A percentile compares a stretch with the other conserved stretches of the same genome.
Conservation (phyloP, 345 rosid species). For the Arabis alpina region DNA sequence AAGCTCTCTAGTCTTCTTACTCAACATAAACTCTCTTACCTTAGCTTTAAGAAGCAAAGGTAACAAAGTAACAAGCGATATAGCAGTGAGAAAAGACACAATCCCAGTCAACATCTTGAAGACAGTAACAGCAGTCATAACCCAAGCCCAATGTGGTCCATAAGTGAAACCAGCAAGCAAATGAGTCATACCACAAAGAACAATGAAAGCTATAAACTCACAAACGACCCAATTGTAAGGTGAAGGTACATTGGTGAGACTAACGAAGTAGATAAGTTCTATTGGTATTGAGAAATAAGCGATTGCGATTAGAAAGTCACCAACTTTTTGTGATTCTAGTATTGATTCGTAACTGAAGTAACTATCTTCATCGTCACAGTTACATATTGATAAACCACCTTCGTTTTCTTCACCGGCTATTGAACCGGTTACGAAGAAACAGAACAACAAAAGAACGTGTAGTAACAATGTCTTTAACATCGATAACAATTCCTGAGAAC, state of each 20-base stretch:
- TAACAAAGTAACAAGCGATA: constrained; percentile 77
- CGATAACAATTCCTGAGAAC: constrained; percentile 36
- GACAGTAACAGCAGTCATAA: constrained; percentile 80
- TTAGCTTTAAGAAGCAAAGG: constrained; percentile 93
- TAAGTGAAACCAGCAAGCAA: constrained; percentile 88
- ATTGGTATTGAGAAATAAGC: constrained; percentile 93
- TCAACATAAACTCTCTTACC: constrained; percentile 87
- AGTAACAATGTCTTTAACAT: constrained; percentile 67
- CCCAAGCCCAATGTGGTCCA: constrained; percentile 71
- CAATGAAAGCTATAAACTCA: constrained; percentile 94
- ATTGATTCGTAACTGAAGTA: constrained; percentile 67
- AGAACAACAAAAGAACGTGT: constrained; percentile 41
- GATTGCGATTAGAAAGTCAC: constrained; percentile 87
- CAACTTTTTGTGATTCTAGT: constrained; percentile 71
- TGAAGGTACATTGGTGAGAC: constrained; percentile 81
- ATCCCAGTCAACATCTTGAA: constrained; percentile 88
- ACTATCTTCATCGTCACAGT: constrained; percentile 87
- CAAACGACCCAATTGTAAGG: constrained; percentile 88
- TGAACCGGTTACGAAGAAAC: constrained; percentile 38
- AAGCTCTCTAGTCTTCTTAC: constrained; percentile 81
- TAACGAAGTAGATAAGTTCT: constrained; percentile 88
- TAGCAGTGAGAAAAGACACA: constrained; percentile 85
- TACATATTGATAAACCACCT: constrained; percentile 60
- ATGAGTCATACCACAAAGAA: constrained; percentile 94
- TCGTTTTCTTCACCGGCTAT: constrained; percentile 51